These are phyloP conservation scores for Pittosporum tobira DNA, from an alignment of 129 eudicot species.

Conservation along the genomic window DNA sequence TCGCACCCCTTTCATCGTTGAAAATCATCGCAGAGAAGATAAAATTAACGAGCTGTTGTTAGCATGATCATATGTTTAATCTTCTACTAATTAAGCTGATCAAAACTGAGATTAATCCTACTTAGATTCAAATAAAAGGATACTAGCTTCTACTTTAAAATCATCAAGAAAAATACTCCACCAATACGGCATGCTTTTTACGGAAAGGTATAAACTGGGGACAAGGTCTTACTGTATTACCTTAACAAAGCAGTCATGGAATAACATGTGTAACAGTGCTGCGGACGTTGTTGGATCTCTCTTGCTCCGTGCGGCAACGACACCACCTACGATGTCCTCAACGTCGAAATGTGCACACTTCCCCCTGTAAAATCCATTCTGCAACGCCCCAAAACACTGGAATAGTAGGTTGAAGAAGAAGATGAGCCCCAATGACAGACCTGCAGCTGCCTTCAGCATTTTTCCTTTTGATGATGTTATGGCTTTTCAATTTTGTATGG, in stretches of 20 bases:
- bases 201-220: no score
- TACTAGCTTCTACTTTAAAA: neutral
- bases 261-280: constrained; percentile 64
- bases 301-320: constrained; percentile 11
- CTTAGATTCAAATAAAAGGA: no score
- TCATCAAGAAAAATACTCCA: neutral
- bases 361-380: constrained; percentile 41
- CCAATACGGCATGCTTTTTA: no score
- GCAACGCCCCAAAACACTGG: constrained; percentile 26
- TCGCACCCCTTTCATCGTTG: constrained; percentile 48
- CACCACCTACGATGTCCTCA: constrained; percentile 31
- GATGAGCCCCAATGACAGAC: constrained; percentile 14
- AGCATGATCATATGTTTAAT: no score
- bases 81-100: no score
- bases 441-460: constrained; percentile 9
- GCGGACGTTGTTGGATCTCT: constrained; percentile 37
- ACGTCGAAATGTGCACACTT: constrained; percentile 34
- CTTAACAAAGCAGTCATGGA: constrained; percentile 72
- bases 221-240: constrained; percentile 25
- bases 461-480: neutral
- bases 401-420: constrained; percentile 21
- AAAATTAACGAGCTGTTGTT: no score
- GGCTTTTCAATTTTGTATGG: no score
- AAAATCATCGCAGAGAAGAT: neutral
- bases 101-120: no score